Evolutionary conservation across 306 rosid species (phyloP).

Genomic region (Begonia loranthoides): DNA sequence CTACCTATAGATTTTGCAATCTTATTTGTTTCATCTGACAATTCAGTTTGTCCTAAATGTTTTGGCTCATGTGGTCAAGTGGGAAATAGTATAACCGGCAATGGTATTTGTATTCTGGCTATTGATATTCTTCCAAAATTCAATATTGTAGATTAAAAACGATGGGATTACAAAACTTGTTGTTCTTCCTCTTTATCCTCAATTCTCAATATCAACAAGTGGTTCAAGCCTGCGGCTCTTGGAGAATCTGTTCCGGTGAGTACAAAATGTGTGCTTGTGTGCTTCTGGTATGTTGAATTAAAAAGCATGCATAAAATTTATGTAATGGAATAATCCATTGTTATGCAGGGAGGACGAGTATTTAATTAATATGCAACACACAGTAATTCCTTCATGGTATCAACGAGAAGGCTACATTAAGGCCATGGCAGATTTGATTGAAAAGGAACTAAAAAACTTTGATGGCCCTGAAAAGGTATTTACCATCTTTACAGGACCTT

Average conservation of each 20-base stretch:
- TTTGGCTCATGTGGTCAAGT: too few relatives aligned
- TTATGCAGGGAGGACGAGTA: slow-evolving; percentile 79
- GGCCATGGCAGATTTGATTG: slow-evolving; percentile 89
- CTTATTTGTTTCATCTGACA: too few relatives aligned
- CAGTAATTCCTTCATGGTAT: slow-evolving; percentile 96
- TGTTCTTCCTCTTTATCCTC: slow-evolving; percentile 99
- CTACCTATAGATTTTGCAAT: too few relatives aligned
- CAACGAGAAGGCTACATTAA: slow-evolving; percentile 95
- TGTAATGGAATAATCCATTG: slow-evolving; percentile 13
- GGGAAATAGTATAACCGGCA: too few relatives aligned
- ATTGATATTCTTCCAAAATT: slow-evolving; percentile 4
- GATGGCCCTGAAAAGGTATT: slow-evolving; percentile 51
- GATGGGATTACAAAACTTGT: slow-evolving; percentile 88
- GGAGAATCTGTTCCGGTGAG: slow-evolving; percentile 93
- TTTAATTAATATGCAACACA: slow-evolving; percentile 96
- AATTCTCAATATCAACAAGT: slow-evolving; percentile 95
- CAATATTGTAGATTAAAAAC: slow-evolving; percentile 52
- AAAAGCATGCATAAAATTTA: slow-evolving; percentile 2
- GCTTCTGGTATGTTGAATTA: slow-evolving; percentile 3
- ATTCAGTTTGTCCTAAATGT: too few relatives aligned
- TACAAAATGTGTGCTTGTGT: neutral
- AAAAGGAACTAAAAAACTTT: slow-evolving; percentile 56
- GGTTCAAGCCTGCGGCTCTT: slow-evolving; percentile 94
- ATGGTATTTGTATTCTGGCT: too few relatives aligned
- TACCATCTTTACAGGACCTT: slow-evolving; percentile 1